phyloP scores from a whole-genome alignment of 108 stramenopile species.

The Craspedostauros australis region DNA sequence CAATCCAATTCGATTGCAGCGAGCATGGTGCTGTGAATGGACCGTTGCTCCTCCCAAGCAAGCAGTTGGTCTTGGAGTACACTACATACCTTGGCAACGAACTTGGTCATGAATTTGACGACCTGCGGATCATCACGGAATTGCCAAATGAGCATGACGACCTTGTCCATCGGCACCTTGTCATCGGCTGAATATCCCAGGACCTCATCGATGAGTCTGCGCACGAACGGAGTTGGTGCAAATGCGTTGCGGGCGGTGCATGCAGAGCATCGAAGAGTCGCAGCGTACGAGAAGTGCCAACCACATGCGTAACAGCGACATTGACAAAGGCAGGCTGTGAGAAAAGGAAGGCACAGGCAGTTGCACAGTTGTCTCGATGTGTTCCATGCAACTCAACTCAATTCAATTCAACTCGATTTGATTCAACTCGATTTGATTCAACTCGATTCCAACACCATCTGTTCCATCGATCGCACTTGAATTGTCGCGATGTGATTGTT shows the following conservation, averaged over 20 bases:
- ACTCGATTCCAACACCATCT: no score
- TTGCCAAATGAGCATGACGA: slow-evolving; percentile 93
- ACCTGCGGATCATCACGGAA: slow-evolving; percentile 88
- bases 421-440: no score
- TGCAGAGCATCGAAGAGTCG: no score
- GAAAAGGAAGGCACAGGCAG: neutral
- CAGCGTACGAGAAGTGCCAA: no score
- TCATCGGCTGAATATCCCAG: slow-evolving; percentile 58
- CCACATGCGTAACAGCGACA: neutral
- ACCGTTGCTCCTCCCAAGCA: neutral
- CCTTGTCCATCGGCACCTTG: slow-evolving; percentile 92
- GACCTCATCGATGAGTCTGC: slow-evolving; percentile 75
- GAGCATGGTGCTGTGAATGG: neutral
- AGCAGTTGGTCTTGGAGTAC: neutral
- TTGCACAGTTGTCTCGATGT: no score
- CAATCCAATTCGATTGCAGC: slow-evolving; percentile 2
- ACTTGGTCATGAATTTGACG: slow-evolving; percentile 89
- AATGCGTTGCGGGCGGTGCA: no score
- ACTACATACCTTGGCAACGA: slow-evolving; percentile 72
- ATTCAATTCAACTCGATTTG: no score
- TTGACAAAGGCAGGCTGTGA: neutral
- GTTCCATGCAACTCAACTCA: no score
- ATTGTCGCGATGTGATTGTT: no score
- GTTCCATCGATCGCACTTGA: no score
- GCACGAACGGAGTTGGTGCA: neutral